Conservation (phyloP, 768 basidiomycete species). For the Podaxis sp. region DNA sequence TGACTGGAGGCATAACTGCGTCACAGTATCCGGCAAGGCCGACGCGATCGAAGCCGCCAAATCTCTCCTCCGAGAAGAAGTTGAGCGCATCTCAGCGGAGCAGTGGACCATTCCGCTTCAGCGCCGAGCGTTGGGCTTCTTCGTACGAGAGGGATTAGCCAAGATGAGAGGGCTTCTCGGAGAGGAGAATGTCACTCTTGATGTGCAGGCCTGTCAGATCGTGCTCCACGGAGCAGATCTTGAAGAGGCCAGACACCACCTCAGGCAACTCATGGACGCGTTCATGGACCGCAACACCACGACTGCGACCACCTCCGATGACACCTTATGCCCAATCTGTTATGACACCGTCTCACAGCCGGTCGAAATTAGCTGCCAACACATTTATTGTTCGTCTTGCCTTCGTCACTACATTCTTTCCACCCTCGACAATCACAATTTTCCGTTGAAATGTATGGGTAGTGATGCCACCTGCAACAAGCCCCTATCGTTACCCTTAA, state of each 20-base stretch:
- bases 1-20: constrained; percentile 43
- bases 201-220: constrained; percentile 33
- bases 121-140: constrained; percentile 43
- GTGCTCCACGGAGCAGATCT: constrained; percentile 54
- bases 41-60: constrained; percentile 41
- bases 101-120: constrained; percentile 42
- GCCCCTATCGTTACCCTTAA: constrained; percentile 53
- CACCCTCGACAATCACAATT: constrained; percentile 39
- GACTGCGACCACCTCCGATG: background rate
- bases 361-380: constrained; percentile 45
- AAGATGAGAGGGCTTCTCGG: constrained; percentile 53
- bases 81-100: constrained; percentile 44
- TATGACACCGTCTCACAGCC: constrained; percentile 42
- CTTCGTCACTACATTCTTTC: constrained; percentile 46
- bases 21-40: constrained; percentile 48
- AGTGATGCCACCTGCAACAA: constrained; percentile 52
- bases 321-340: constrained; percentile 53
- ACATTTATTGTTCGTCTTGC: constrained; percentile 50
- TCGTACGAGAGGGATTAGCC: constrained; percentile 49
- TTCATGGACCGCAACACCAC: background rate
- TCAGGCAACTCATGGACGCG: constrained; percentile 41
- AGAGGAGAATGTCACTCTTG: constrained; percentile 50
- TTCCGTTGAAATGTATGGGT: constrained; percentile 68
- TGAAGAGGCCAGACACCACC: constrained; percentile 50
- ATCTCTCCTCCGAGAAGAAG: constrained; percentile 43